These are phyloP conservation scores for Sabuloglossum arenarium DNA, from an alignment of 495 filamentous ascomycete species.

Conservation along the genomic window DNA sequence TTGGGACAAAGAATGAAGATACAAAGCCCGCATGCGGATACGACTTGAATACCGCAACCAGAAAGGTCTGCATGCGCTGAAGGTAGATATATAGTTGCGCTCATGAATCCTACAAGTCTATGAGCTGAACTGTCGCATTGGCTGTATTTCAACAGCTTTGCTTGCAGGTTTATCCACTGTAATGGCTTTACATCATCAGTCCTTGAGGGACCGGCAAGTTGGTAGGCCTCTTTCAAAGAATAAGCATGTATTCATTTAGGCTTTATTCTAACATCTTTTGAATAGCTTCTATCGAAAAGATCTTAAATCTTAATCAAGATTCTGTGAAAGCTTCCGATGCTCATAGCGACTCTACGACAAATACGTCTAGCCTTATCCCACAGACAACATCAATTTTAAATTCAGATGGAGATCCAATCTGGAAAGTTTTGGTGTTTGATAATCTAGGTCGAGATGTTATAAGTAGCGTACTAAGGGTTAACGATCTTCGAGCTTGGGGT, in stretches of 20 bases:
- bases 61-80: too few species aligned
- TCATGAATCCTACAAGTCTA: not conserved
- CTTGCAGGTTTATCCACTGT: conserved; percentile 5
- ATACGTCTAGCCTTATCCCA: conserved; percentile 36
- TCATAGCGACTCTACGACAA: conserved; percentile 27
- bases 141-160: not conserved
- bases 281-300: conserved; percentile 80
- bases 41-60: not conserved
- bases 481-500: conserved; percentile 77
- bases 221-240: conserved; percentile 31
- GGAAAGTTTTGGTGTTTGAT: conserved; percentile 53
- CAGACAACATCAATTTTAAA: conserved; percentile 64
- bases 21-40: not conserved
- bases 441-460: conserved; percentile 56
- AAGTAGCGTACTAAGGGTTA: conserved; percentile 84
- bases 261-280: conserved; percentile 8
- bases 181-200: conserved; percentile 56
- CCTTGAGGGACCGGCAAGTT: conserved; percentile 90
- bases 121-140: not conserved
- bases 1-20: not conserved
- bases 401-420: conserved; percentile 66
- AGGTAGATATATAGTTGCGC: too few species aligned
- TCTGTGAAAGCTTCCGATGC: conserved; percentile 31
- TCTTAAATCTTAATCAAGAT: conserved; percentile 82
- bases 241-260: conserved; percentile 11